These are phyloP conservation scores for Vaccinium vitisidaea DNA, from an alignment of 148 eudicot genomes.

Conservation along the genomic window DNA sequence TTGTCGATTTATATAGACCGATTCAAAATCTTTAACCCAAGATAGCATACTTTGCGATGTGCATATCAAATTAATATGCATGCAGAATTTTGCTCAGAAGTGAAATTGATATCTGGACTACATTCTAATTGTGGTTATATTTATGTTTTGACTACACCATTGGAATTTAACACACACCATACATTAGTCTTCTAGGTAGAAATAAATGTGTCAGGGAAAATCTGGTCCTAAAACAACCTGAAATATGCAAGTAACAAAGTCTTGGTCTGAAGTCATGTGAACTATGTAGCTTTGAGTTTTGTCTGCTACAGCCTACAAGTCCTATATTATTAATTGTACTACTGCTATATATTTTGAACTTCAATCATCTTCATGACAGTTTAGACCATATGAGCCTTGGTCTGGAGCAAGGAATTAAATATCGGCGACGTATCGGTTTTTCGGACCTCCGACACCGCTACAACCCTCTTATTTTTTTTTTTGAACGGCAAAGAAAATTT, in stretches of 20 bases:
- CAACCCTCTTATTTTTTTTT: too few species aligned
- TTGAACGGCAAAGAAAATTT: too few species aligned
- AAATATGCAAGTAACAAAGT: neutral
- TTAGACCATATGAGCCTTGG: neutral
- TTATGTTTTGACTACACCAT: neutral
- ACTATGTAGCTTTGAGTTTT: neutral
- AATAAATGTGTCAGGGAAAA: neutral
- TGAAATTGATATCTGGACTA: neutral
- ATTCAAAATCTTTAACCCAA: neutral
- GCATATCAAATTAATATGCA: neutral
- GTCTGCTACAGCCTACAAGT: neutral
- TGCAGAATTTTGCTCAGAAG: neutral
- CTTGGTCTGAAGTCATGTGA: neutral
- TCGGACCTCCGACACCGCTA: too few species aligned
- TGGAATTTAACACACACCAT: neutral
- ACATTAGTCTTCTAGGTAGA: neutral
- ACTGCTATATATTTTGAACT: too few species aligned
- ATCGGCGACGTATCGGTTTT: too few species aligned
- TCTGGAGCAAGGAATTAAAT: too few species aligned
- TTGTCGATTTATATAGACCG: neutral
- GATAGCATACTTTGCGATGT: neutral
- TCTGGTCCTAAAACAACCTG: neutral
- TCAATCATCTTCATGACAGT: neutral
- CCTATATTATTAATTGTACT: neutral
- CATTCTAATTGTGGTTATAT: neutral